Percentiles rank a stretch among this genome's conserved stretches.
Conservation (phyloP, 805 yeast species). For the Candida golubevii region DNA sequence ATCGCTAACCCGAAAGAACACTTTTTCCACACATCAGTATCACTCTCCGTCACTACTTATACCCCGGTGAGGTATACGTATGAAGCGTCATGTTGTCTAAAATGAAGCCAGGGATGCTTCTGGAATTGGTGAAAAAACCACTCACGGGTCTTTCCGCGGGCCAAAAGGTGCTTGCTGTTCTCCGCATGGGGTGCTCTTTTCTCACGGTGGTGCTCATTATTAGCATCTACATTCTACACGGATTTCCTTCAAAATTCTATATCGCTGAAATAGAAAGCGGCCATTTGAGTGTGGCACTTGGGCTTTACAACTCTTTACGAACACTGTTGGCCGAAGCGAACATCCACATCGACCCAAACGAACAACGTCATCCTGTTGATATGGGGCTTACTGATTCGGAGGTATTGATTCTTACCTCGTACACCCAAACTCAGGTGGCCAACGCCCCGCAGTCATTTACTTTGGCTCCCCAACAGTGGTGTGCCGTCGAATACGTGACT, state of each 20-base stretch:
- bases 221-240: constrained; percentile 2
- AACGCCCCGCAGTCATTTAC: constrained; percentile 47
- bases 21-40: too few species aligned
- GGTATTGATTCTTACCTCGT: constrained; percentile 40
- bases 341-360: constrained; percentile 14
- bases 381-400: constrained; percentile 46
- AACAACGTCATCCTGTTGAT: constrained; percentile 22
- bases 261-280: constrained; percentile 44
- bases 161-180: constrained; percentile 23
- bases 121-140: constrained; percentile 9
- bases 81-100: too few species aligned
- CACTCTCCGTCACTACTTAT: too few species aligned
- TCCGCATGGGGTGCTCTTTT: constrained; percentile 22
- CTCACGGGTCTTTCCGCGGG: constrained; percentile 24
- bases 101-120: not conserved
- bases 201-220: constrained; percentile 6
- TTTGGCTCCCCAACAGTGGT: constrained; percentile 10
- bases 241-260: constrained; percentile 13
- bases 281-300: constrained; percentile 49
- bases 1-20: too few species aligned
- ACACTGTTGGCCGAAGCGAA: constrained; percentile 17
- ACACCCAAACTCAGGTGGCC: constrained; percentile 43
- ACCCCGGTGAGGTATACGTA: too few species aligned
- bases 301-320: constrained; percentile 40
- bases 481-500: constrained; percentile 10